Evolutionary conservation across 306 rosid species (phyloP).

Genomic region (Trifolium dubium): DNA sequence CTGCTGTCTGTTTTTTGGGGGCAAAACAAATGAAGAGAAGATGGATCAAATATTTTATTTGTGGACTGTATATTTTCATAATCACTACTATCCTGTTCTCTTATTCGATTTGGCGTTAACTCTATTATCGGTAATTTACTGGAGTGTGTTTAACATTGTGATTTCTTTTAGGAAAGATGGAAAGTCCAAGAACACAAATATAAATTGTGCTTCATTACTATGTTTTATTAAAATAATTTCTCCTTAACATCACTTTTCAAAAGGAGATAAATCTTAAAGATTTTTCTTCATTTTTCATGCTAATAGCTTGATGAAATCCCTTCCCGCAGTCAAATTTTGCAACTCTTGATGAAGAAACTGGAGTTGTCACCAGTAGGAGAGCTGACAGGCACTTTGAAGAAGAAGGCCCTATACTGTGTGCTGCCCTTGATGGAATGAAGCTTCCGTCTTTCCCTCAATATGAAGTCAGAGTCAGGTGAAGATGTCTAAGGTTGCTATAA

Average conservation of each 20-base stretch:
- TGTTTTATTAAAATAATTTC: constrained; percentile 15
- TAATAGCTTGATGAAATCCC: constrained; percentile 30
- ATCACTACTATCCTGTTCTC: neutral
- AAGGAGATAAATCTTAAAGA: neutral
- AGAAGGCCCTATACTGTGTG: constrained; percentile 93
- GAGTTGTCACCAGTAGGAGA: constrained; percentile 82
- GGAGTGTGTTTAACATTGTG: constrained; percentile 3
- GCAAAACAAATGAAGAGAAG: neutral
- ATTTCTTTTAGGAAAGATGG: constrained; percentile 12
- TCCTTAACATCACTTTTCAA: constrained; percentile 15
- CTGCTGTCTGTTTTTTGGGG: neutral
- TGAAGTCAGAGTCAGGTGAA: constrained; percentile 95
- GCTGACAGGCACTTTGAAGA: constrained; percentile 97
- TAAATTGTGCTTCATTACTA: constrained; percentile 11
- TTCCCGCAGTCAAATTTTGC: constrained; percentile 86
- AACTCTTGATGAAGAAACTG: constrained; percentile 83
- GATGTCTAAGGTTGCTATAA: constrained; percentile 43
- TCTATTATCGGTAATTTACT: constrained; percentile 1
- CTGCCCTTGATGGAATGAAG: constrained; percentile 88
- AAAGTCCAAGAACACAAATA: constrained; percentile 17
- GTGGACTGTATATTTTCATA: neutral
- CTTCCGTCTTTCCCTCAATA: constrained; percentile 87
- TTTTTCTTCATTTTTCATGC: constrained; percentile 24
- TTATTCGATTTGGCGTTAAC: constrained; percentile 9
- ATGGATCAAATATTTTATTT: constrained; percentile 1